A percentile compares a stretch with the other conserved stretches of the same genome.
These are phyloP conservation scores for Plenodomus tracheiphilus DNA, from an alignment of 2,329 filamentous ascomycete species.

Conservation along the genomic window DNA sequence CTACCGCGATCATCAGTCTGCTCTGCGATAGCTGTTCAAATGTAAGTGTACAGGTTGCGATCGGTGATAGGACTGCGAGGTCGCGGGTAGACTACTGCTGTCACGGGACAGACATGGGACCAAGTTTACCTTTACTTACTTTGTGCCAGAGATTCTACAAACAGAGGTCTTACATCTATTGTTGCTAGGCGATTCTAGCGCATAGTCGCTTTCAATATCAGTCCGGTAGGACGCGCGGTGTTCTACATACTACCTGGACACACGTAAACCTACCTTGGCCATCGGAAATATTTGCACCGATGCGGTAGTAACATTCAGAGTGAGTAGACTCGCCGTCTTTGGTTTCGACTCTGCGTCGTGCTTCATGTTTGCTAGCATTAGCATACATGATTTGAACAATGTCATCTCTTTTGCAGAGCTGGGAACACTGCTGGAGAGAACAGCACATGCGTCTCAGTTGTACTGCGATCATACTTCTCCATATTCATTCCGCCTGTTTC, in stretches of 20 bases:
- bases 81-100: conserved; percentile 7
- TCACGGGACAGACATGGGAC: conserved; percentile 4
- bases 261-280: background rate
- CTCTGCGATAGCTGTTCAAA: background rate
- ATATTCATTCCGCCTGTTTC: no score
- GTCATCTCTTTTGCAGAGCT: background rate
- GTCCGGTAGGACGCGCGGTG: no score
- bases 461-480: no score
- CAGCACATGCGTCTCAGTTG: no score
- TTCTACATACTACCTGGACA: background rate
- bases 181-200: background rate
- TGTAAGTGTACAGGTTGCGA: conserved; percentile 7
- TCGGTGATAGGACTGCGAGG: conserved; percentile 2
- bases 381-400: background rate
- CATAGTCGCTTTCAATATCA: background rate
- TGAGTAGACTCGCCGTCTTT: conserved; percentile 4
- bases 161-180: background rate
- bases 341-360: background rate
- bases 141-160: conserved; percentile 2
- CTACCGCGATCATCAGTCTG: background rate
- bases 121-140: conserved; percentile 6
- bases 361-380: background rate
- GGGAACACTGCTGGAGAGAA: no score
- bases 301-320: conserved; percentile 15
- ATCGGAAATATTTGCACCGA: conserved; percentile 8